phyloP scores from a whole-genome alignment of 208 protist species.

The Leishmania amazonensis region DNA sequence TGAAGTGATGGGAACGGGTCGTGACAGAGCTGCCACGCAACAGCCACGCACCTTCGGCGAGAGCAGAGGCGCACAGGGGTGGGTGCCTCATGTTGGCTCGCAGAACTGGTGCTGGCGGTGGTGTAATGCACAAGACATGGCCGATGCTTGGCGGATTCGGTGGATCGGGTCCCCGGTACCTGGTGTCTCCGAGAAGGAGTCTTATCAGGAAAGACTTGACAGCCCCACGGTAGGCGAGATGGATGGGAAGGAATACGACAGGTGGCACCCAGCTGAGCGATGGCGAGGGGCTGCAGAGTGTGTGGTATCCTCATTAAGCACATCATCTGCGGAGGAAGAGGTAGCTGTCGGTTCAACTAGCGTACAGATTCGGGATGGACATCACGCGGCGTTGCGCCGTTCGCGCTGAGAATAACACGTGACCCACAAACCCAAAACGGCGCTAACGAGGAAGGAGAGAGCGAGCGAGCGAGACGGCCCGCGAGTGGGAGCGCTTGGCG shows the following conservation, averaged over 20 bases:
- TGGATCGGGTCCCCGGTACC: no score
- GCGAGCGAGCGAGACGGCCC: no score
- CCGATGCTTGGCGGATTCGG: not conserved
- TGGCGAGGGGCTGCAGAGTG: not conserved
- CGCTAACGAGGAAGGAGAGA: no score
- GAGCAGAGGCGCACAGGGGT: not conserved
- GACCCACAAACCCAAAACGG: no score
- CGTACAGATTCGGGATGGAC: not conserved
- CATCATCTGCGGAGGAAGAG: not conserved
- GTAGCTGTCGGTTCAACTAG: not conserved
- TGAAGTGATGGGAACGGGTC: not conserved
- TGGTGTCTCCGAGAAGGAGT: no score
- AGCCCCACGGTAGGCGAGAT: not conserved
- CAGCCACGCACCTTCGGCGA: slow-evolving; percentile 6
- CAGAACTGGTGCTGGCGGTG: not conserved
- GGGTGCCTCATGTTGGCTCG: not conserved
- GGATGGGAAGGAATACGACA: no score
- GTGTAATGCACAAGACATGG: slow-evolving; percentile 5
- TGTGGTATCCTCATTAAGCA: not conserved
- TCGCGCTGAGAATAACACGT: no score
- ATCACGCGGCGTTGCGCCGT: no score
- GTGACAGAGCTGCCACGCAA: not conserved
- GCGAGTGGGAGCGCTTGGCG: no score
- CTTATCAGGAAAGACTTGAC: no score
- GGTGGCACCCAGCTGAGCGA: not conserved